A percentile compares a stretch with the other conserved stretches of the same genome.
Evolutionary conservation across 495 filamentous ascomycete species (phyloP).

Genomic region (Penicillium longicatenatum): DNA sequence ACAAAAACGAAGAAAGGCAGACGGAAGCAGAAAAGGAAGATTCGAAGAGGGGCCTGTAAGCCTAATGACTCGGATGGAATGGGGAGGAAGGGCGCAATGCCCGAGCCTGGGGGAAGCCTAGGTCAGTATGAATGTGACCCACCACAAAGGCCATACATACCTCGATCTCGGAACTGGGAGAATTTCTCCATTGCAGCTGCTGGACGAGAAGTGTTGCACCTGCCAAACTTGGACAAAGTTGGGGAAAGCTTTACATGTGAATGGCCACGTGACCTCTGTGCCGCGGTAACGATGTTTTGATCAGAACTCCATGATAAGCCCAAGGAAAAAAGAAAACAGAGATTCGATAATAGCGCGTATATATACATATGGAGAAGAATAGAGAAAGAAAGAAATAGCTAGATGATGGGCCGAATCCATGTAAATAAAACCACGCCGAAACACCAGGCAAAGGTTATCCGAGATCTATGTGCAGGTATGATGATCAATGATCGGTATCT

Average conservation of each 20-base stretch:
- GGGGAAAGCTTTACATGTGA: slow-evolving; percentile 21
- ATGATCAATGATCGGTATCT: slow-evolving; percentile 14
- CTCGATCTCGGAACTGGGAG: slow-evolving; percentile 92
- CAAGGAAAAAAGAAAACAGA: not conserved
- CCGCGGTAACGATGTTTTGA: not conserved
- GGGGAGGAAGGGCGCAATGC: slow-evolving; percentile 94
- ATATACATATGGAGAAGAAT: not conserved
- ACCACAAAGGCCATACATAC: no score
- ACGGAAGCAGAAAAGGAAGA: slow-evolving; percentile 77
- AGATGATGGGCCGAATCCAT: not conserved
- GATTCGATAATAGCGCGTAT: not conserved
- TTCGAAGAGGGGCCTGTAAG: slow-evolving; percentile 60
- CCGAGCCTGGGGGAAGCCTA: slow-evolving; percentile 65
- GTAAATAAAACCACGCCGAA: not conserved
- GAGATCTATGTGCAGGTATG: slow-evolving; percentile 11
- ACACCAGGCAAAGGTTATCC: slow-evolving; percentile 14
- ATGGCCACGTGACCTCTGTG: slow-evolving; percentile 15
- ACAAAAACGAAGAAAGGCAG: slow-evolving; percentile 75
- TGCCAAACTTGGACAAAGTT: slow-evolving; percentile 1
- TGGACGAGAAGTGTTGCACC: not conserved
- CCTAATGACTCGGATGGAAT: slow-evolving; percentile 61
- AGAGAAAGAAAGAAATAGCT: not conserved
- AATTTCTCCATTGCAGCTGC: slow-evolving; percentile 83
- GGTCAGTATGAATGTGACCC: slow-evolving; percentile 10
- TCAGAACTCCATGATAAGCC: not conserved